These are phyloP conservation scores for Botrytis fabae DNA, from an alignment of 2,329 filamentous ascomycete species.

Conservation along the genomic window DNA sequence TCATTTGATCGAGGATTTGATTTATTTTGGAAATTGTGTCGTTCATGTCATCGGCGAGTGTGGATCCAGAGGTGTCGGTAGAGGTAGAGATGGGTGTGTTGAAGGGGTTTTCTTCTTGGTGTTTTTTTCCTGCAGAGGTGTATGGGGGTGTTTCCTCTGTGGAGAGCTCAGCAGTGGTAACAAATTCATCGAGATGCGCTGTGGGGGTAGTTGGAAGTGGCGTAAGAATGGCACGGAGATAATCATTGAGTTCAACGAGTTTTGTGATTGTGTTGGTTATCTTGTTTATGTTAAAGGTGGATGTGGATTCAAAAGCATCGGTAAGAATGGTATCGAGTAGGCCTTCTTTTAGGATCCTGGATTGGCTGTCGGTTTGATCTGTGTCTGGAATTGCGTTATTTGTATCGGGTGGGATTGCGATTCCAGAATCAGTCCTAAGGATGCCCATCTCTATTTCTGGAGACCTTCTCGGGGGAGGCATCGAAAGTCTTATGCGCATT, in stretches of 20 bases:
- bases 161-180: background rate
- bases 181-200: background rate
- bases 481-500: too few relatives aligned
- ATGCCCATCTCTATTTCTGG: background rate
- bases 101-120: background rate
- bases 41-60: background rate
- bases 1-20: background rate
- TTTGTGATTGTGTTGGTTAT: background rate
- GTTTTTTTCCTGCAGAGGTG: background rate
- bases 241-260: background rate
- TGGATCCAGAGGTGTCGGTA: background rate
- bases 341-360: background rate
- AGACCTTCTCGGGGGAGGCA: background rate
- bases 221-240: background rate
- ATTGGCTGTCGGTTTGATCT: too few relatives aligned
- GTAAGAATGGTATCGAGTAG: accelerated
- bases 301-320: background rate
- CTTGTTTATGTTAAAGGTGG: background rate
- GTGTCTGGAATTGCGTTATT: background rate
- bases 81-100: too few relatives aligned
- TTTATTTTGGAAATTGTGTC: background rate
- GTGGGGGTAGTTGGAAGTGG: background rate
- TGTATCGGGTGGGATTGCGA: background rate
- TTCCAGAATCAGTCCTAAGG: background rate
- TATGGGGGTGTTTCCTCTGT: background rate